These are phyloP conservation scores for Mimosa bimucronata DNA, from an alignment of 306 rosid genomes.

Conservation along the genomic window DNA sequence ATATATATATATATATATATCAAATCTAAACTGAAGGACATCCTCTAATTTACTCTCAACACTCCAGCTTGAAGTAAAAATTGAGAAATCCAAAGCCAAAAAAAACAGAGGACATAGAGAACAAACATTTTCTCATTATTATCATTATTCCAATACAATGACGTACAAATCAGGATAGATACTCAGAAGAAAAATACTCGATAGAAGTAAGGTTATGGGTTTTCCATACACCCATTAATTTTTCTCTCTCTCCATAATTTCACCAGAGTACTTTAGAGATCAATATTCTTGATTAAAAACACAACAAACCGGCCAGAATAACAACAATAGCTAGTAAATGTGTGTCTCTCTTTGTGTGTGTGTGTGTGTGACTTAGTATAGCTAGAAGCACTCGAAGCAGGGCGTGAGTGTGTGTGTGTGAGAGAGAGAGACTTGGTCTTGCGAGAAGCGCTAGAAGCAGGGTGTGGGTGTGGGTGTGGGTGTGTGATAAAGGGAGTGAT, in stretches of 20 bases:
- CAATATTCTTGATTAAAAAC: background rate
- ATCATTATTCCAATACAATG: background rate
- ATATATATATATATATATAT: too few relatives aligned
- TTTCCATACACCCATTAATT: too few relatives aligned
- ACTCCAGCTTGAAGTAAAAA: background rate
- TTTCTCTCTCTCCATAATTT: background rate
- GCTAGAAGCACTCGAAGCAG: too few relatives aligned
- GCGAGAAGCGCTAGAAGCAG: too few relatives aligned
- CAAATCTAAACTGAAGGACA: background rate
- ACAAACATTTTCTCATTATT: background rate
- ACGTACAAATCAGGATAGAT: background rate
- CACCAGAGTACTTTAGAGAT: background rate
- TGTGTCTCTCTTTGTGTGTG: too few relatives aligned
- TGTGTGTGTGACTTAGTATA: too few relatives aligned
- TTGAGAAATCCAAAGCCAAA: background rate
- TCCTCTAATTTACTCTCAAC: background rate
- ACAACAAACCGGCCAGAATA: background rate
- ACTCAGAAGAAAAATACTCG: background rate
- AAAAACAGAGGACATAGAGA: background rate
- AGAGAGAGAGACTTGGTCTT: too few relatives aligned
- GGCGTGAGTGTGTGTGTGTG: too few relatives aligned
- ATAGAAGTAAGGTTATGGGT: background rate
- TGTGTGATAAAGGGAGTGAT: too few relatives aligned
- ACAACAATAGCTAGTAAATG: too few relatives aligned
- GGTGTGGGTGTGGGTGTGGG: too few relatives aligned